Conservation (phyloP, 495 filamentous ascomycete genomes). For the Penicillium mononematosum region DNA sequence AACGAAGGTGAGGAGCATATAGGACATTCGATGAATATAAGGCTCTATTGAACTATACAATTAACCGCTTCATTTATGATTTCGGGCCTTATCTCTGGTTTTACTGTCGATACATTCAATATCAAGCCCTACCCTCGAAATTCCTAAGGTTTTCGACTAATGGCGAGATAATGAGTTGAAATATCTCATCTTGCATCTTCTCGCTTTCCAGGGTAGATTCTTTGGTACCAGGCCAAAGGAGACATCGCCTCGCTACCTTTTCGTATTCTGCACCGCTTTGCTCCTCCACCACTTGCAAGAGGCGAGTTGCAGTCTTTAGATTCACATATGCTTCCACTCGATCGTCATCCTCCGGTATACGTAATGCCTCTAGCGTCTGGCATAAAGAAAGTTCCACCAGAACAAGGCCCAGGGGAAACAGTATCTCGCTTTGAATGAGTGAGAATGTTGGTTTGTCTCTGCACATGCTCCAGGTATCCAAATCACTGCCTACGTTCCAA, state of each 20-base stretch:
- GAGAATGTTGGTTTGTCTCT: not conserved
- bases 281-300: not conserved
- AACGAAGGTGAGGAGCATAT: no score
- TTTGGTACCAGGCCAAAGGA: not conserved
- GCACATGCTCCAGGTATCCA: not conserved
- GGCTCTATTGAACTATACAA: no score
- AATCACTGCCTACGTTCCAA: not conserved
- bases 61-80: not conserved
- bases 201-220: not conserved
- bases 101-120: not conserved
- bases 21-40: no score
- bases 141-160: not conserved
- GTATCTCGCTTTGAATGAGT: not conserved
- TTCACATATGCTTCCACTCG: not conserved
- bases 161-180: not conserved
- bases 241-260: not conserved
- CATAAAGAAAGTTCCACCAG: not conserved
- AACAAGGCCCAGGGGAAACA: not conserved
- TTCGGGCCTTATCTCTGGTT: not conserved
- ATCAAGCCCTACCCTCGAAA: not conserved
- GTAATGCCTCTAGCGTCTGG: not conserved
- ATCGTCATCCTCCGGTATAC: not conserved
- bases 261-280: not conserved
- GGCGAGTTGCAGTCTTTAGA: not conserved
- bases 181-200: not conserved